Evolutionary conservation across 164 flowering plant genomes (phyloP), one percentile per base, ranked within the genome.

Genomic region (Vitis vinifera): DNA sequence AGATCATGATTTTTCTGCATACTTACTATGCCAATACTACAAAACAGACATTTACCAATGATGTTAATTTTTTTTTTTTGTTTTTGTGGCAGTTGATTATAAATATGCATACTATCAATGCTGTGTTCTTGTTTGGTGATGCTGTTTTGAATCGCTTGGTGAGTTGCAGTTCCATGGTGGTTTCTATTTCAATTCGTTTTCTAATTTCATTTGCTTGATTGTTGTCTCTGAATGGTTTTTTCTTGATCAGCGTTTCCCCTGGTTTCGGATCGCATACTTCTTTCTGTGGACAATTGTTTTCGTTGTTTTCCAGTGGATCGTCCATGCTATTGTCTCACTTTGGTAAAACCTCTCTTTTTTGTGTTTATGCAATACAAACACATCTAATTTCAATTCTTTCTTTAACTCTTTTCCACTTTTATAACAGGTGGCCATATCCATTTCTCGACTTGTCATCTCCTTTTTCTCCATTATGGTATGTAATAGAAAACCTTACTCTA

Each of bases 251-350:
- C 76, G 80, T 8, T 92, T 93, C 59, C 97, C 94, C 29, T 84
- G 92, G 92, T 95, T 93, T 67, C 87, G 98, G 53, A 84, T 95
- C 16, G 86, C 91, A 29, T 94, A 94, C 81, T 90, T 93, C 79
- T 73, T 86, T 65, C 73, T 90, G n/a, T 95, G 92, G 91, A 95
- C 97, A 3, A 70, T 80, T 48, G 58, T 68, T 10, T 95, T 72
- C 53, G 96, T 91, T 23, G 60, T 89, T 66, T 86, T 93, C 75
- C 99, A 91, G 57, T 95, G 99, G 99, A 57, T 87, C 15, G 69
- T 95, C 66, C 99, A 95, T 78, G 93, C 97, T 44, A 85, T 79
- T 68, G 70, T 86, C 64, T 77, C 82, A 27, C 51, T 85, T 4
- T 80, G 90, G 97, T 91, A 89, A 73, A 53, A 37, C 66, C 19